Conservation (phyloP, 441 rosid species). For the Pelargonium citronellum region DNA sequence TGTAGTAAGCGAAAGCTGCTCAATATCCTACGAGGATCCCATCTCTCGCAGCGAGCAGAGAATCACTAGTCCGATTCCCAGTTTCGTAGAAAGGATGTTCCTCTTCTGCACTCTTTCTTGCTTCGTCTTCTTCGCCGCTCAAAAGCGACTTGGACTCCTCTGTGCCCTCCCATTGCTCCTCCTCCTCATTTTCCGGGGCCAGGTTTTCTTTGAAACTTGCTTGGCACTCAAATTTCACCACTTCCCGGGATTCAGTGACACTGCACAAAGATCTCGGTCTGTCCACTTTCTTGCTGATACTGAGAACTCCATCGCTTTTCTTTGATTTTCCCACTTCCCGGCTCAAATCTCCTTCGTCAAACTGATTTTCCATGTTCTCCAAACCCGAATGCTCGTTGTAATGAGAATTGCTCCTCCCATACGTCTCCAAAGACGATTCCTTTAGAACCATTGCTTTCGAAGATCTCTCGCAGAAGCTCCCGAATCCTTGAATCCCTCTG, state of each 20-base stretch:
- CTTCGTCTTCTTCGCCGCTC: slow-evolving; percentile 24
- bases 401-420: slow-evolving; percentile 51
- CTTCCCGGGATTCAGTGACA: slow-evolving; percentile 12
- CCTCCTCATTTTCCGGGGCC: slow-evolving; percentile 33
- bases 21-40: slow-evolving; percentile 17
- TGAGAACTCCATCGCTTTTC: slow-evolving; percentile 1
- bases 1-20: neutral
- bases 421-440: slow-evolving; percentile 30
- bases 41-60: slow-evolving; percentile 34
- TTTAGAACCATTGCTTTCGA: slow-evolving; percentile 32
- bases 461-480: slow-evolving; percentile 54
- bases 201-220: slow-evolving; percentile 39
- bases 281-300: slow-evolving; percentile 12
- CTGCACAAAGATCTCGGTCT: slow-evolving; percentile 13
- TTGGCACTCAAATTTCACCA: slow-evolving; percentile 21
- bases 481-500: slow-evolving; percentile 81
- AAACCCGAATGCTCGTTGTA: slow-evolving; percentile 31
- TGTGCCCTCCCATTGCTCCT: slow-evolving; percentile 26
- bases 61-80: slow-evolving; percentile 28
- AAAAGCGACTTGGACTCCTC: slow-evolving; percentile 43
- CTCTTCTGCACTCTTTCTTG: slow-evolving; percentile 24
- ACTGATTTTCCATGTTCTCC: slow-evolving; percentile 31
- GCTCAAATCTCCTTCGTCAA: slow-evolving; percentile 14
- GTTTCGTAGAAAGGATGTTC: slow-evolving; percentile 45
- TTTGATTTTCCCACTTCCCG: slow-evolving; percentile 18